Evolutionary conservation across 176 grass and related monocot species (phyloP), one percentile per base, ranked within the genome.

Genomic region (Musa beccarii): DNA sequence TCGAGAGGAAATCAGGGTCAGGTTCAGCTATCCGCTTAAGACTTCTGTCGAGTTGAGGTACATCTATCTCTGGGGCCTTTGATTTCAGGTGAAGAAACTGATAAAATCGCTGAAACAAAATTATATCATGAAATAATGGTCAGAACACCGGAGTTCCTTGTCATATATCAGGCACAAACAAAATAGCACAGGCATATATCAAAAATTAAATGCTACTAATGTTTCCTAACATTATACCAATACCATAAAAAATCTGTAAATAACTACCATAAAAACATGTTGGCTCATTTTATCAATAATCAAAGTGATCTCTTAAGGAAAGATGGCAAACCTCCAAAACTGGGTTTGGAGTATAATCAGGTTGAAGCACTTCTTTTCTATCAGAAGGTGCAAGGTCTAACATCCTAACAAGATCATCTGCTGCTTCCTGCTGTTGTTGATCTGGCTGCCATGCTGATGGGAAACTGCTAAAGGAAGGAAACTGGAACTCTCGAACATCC

Each of bases 331-430:
- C 94, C 90, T 91, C 82, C 55, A 98, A 73, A 77, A 98, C 83
- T 55, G 94, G 94, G 84, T 98, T 98, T 77, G 90, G 90, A 59
- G 90, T 98, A 59, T 87, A 83, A 75, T 98, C 84, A 84, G 94
- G 90, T 54, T 52, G 85, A 63, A 98, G 88, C 28, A 98, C 82
- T 76, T 98, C 89, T 74, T 85, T 83, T 43, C 86, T 80, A 69
- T 84, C 86, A 68, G 82, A 71, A 72, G 94, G 84, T 82, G 90
- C 82, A 69, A 98, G 94, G 65, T 98, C 84, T 69, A 93, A 83
- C 80, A 88, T 92, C 78, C 80, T 90, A 75, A 98, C 94, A 61
- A 93, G 76, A 72, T 89, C 90, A 89, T 98, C 94, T 77, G 90
- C 77, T 81, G 88, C 94, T 76, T 89, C 82, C 72, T 91, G 90